phyloP scores from a whole-genome alignment of 192 early-diverging fungal species.

The Podila epigama region DNA sequence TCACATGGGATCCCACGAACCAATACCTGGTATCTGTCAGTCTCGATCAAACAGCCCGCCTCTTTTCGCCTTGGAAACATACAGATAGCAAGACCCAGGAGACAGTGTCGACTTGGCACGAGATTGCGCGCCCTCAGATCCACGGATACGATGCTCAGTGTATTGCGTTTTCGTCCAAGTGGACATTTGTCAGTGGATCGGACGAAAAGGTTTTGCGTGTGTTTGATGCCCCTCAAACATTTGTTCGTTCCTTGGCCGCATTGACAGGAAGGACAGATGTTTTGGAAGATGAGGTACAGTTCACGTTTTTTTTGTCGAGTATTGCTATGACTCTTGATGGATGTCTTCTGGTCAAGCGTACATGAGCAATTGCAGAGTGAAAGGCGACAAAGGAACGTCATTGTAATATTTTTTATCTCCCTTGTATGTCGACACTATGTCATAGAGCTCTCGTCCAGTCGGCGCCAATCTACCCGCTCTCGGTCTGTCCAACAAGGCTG shows the following conservation, averaged over 20 bases:
- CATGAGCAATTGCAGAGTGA: too few relatives aligned
- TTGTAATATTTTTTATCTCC: too few relatives aligned
- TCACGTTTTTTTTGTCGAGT: too few relatives aligned
- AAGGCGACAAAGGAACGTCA: too few relatives aligned
- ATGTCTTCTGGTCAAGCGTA: too few relatives aligned
- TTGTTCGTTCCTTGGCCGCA: slow-evolving; percentile 68
- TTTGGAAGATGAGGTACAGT: slow-evolving; percentile 51
- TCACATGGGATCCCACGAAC: slow-evolving; percentile 84
- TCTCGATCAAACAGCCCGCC: slow-evolving; percentile 88
- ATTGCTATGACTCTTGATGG: too few relatives aligned
- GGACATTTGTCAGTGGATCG: slow-evolving; percentile 84
- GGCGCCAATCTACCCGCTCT: slow-evolving; percentile 89
- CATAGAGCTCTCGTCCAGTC: slow-evolving; percentile 62
- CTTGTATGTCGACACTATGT: too few relatives aligned
- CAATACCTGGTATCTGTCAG: slow-evolving; percentile 77
- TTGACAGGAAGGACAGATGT: slow-evolving; percentile 54
- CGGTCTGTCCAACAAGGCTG: slow-evolving; percentile 96
- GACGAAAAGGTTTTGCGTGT: slow-evolving; percentile 96
- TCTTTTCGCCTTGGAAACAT: slow-evolving; percentile 80
- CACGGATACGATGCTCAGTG: slow-evolving; percentile 96
- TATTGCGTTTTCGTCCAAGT: slow-evolving; percentile 77
- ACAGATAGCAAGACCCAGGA: slow-evolving; percentile 10
- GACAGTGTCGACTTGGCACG: slow-evolving; percentile 77
- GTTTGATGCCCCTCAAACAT: slow-evolving; percentile 85
- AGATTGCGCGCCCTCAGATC: slow-evolving; percentile 93